Evolutionary conservation across 2,329 filamentous ascomycete genomes (phyloP), one percentile per base, ranked within the genome.

Genomic region (Colletotrichum graminicola): DNA sequence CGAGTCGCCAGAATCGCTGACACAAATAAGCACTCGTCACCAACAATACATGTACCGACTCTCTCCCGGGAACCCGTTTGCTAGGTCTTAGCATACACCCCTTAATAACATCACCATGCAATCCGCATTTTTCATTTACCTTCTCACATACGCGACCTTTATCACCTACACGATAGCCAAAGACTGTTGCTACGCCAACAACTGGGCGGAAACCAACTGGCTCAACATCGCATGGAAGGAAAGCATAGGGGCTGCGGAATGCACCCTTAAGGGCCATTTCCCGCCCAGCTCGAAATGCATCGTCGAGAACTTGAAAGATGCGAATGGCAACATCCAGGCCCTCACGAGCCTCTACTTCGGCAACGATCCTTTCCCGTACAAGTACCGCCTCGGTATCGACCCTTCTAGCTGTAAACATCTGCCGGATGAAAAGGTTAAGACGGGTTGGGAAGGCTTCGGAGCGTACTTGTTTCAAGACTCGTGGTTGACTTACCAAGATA

Each of bases 391-490:
- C 32, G 66, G 59, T 39, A 56, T 67, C 51, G 26, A 67, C 18
- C 60, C 66, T 7, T 23, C 36, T n/a, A 67, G 60, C 34, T 67
- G 66, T 41, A 39, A 56, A 29, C 21, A 43, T 12, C 47, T 67
- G 16, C 60, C 66, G 7, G 49, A 55, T 12, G 66, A 67, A 5
- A 45, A 67, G 18, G 51, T 67, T 6, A n/a, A 56, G 32, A 64
- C 66, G 8, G 66, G 66, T 5, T 67, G 66, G 66, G 66, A 64
- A 51, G 66, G 51, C 29, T 67, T 60, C 51, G 66, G 66, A 11
- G 59, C 66, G 12, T 55, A 41, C 23, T 18, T 67, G 26, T 67
- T 62, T 12, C n/a, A 47, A 11, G 32, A 32, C 11, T 51, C 55
- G 21, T 23, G 39, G 12, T 26, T 67, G 8, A 49, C 10, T 0